These are phyloP conservation scores for Beauveria medogensis DNA, from an alignment of 2,329 filamentous ascomycete genomes.

Conservation along the genomic window DNA sequence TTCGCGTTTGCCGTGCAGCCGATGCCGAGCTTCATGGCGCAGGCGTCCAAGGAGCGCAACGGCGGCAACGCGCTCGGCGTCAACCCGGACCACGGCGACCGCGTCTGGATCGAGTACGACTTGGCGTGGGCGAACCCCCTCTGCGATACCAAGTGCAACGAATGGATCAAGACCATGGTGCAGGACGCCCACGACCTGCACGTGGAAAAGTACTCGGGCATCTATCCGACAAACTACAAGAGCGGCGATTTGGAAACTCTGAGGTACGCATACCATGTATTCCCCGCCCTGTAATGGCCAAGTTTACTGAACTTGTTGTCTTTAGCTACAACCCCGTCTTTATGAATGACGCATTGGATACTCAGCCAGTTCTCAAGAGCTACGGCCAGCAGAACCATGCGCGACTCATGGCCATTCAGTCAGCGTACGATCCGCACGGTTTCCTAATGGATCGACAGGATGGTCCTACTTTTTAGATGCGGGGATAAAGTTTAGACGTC, in stretches of 20 bases:
- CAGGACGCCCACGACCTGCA: slow-evolving; percentile 13
- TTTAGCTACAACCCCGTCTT: slow-evolving; percentile 18
- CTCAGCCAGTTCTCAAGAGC: slow-evolving; percentile 15
- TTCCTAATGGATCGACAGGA: slow-evolving; percentile 10
- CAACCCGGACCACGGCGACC: slow-evolving; percentile 18
- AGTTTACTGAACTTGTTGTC: neutral
- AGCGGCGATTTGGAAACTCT: slow-evolving; percentile 14
- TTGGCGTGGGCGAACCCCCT: slow-evolving; percentile 17
- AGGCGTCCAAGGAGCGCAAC: slow-evolving; percentile 10
- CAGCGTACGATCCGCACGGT: slow-evolving; percentile 14
- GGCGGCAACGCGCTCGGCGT: slow-evolving; percentile 21
- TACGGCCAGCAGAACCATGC: slow-evolving; percentile 14
- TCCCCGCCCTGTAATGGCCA: neutral
- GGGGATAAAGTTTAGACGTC: neutral
- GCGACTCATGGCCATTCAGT: slow-evolving; percentile 10
- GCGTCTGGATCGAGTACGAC: slow-evolving; percentile 25
- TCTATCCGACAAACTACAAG: slow-evolving; percentile 17
- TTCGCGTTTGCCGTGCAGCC: slow-evolving; percentile 16
- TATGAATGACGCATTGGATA: slow-evolving; percentile 18
- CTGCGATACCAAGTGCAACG: slow-evolving; percentile 15
- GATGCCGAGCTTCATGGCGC: slow-evolving; percentile 13
- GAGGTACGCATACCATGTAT: slow-evolving; percentile 8
- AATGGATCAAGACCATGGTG: slow-evolving; percentile 11
- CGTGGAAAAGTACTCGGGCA: slow-evolving; percentile 12
- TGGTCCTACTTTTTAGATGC: slow-evolving; percentile 4